Conservation (phyloP, 2,329 filamentous ascomycete species). For the Exophiala mesophila region DNA sequence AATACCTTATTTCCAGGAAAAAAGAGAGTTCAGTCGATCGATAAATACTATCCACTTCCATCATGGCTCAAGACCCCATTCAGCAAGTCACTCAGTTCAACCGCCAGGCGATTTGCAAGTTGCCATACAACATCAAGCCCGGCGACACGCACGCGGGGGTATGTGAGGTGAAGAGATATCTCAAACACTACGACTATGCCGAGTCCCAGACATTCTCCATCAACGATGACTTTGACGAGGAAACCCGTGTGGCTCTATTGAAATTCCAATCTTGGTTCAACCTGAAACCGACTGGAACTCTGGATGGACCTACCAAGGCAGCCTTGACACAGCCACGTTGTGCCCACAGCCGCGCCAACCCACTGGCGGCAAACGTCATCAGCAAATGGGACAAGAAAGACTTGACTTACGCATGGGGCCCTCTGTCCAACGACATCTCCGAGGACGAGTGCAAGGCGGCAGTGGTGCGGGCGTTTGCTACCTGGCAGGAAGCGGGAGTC, state of each 20-base stretch:
- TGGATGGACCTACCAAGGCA: conserved; percentile 1
- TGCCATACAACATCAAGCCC: background rate
- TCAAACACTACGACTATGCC: conserved; percentile 2
- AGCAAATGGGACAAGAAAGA: conserved; percentile 1
- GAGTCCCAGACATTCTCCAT: background rate
- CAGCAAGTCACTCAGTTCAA: background rate
- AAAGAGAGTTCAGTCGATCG: no score
- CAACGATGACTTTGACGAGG: background rate
- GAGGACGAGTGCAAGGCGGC: background rate
- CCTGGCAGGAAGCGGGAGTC: background rate
- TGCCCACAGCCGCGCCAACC: background rate
- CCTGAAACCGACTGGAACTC: background rate
- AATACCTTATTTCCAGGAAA: no score
- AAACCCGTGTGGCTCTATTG: background rate
- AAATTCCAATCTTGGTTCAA: conserved; percentile 2
- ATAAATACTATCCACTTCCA: background rate
- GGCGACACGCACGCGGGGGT: background rate
- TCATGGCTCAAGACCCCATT: background rate
- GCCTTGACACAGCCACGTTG: background rate
- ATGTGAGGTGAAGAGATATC: background rate
- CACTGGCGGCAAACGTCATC: conserved; percentile 1
- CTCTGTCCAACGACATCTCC: background rate
- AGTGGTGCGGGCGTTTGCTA: background rate
- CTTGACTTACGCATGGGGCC: background rate
- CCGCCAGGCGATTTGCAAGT: background rate